Conservation (phyloP, 1,284 basidiomycete species). For the Inonotus hispidus region DNA sequence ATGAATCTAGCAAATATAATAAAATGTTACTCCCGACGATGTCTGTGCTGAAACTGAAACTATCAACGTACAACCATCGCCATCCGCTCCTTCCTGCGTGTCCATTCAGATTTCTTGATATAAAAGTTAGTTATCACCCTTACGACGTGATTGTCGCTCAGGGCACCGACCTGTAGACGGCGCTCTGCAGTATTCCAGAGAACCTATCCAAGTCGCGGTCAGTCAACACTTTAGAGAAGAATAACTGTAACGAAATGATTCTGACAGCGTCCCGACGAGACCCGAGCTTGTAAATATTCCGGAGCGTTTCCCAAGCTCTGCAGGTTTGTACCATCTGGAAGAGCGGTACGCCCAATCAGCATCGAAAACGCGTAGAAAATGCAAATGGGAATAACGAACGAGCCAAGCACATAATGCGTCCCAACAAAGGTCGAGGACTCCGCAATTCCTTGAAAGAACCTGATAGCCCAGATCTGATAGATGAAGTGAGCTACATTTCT, state of each 20-base stretch:
- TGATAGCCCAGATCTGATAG: conserved; percentile 58
- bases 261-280: conserved; percentile 57
- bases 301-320: conserved; percentile 64
- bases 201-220: conserved; percentile 38
- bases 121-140: not conserved
- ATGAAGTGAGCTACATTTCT: conserved; percentile 19
- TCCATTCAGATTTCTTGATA: conserved; percentile 52
- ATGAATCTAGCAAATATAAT: conserved; percentile 47
- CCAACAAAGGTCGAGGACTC: conserved; percentile 74
- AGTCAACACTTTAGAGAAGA: not conserved
- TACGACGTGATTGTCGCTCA: not conserved
- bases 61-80: conserved; percentile 57
- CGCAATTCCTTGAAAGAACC: conserved; percentile 69
- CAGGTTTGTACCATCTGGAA: conserved; percentile 60
- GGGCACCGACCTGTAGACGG: conserved; percentile 46
- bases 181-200: conserved; percentile 65
- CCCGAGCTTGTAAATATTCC: conserved; percentile 70
- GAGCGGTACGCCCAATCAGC: not conserved
- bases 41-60: too few species aligned
- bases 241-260: conserved; percentile 1
- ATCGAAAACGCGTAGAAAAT: not conserved
- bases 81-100: conserved; percentile 55
- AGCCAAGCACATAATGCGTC: conserved; percentile 69
- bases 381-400: conserved; percentile 34
- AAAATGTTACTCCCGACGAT: not conserved